phyloP scores from a whole-genome alignment of 108 stramenopile genomes.

The Bacterosira constricta region DNA sequence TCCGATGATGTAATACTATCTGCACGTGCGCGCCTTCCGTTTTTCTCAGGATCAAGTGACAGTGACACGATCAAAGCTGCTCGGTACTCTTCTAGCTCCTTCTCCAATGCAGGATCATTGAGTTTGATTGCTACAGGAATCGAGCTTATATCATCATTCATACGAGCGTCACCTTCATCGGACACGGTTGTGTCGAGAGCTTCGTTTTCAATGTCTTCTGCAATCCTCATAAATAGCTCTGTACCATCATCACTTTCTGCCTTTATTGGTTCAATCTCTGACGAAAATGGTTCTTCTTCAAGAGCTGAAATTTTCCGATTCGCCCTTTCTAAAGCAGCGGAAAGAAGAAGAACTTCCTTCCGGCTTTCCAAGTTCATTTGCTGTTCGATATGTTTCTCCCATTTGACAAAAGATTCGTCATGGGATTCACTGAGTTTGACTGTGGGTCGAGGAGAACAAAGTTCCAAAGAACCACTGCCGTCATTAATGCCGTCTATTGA shows the following conservation, averaged over 20 bases:
- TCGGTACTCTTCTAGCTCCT: slow-evolving; percentile 48
- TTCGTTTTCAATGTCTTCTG: slow-evolving; percentile 41
- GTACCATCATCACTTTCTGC: slow-evolving; percentile 14
- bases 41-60: too few species aligned
- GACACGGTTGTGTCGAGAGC: slow-evolving; percentile 15
- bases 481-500: slow-evolving; percentile 18
- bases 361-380: slow-evolving; percentile 39
- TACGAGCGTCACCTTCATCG: slow-evolving; percentile 15
- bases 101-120: slow-evolving; percentile 40
- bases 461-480: slow-evolving; percentile 34
- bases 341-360: slow-evolving; percentile 52
- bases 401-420: slow-evolving; percentile 52
- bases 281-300: slow-evolving; percentile 43
- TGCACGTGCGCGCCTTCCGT: neutral
- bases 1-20: neutral
- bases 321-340: slow-evolving; percentile 66
- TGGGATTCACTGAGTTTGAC: slow-evolving; percentile 42
- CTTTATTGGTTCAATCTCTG: slow-evolving; percentile 49
- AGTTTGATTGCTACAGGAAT: slow-evolving; percentile 12
- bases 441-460: slow-evolving; percentile 17
- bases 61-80: slow-evolving; percentile 31
- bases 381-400: slow-evolving; percentile 38
- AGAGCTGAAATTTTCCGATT: slow-evolving; percentile 57
- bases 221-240: slow-evolving; percentile 36
- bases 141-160: neutral